Evolutionary conservation across 106 monocot species (phyloP).

Genomic region (Phalaenopsis aphrodite): DNA sequence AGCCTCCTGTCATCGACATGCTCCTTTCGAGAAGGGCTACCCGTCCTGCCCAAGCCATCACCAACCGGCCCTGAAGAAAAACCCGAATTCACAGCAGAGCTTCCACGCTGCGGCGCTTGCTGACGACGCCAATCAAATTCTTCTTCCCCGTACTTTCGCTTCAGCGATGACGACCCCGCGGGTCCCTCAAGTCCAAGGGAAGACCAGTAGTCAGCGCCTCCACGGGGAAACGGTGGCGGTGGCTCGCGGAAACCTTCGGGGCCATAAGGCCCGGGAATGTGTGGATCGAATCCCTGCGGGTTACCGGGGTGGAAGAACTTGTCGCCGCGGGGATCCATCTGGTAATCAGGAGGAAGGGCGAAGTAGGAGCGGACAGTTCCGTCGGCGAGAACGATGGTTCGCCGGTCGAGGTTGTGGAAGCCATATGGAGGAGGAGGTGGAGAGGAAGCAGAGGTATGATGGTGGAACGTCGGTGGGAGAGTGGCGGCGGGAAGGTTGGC

Average conservation of each 20-base stretch:
- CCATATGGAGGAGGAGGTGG: constrained; percentile 33
- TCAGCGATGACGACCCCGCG: constrained; percentile 21
- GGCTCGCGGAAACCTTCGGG: constrained; percentile 25
- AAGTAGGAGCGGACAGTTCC: constrained; percentile 49
- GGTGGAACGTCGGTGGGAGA: constrained; percentile 5
- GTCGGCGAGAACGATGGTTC: constrained; percentile 48
- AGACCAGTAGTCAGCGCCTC: constrained; percentile 26
- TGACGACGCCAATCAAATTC: constrained; percentile 46
- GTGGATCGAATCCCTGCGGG: constrained; percentile 13
- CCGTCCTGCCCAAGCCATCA: background rate
- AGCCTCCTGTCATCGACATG: constrained; percentile 20
- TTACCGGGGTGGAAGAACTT: background rate
- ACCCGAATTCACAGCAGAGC: constrained; percentile 15
- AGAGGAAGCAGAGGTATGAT: background rate
- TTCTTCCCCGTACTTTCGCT: constrained; percentile 60
- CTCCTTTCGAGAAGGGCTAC: constrained; percentile 18
- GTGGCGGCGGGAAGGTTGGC: background rate
- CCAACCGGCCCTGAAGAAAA: constrained; percentile 9
- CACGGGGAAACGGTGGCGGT: constrained; percentile 7
- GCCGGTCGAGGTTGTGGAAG: constrained; percentile 62
- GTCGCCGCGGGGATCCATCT: constrained; percentile 4
- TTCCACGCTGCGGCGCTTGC: constrained; percentile 34
- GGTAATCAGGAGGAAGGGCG: constrained; percentile 38
- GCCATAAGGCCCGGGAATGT: constrained; percentile 16
- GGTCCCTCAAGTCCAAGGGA: constrained; percentile 12